A percentile compares a stretch with the other conserved stretches of the same genome.
phyloP scores from a whole-genome alignment of 768 basidiomycete genomes.

The Trametes cingulata region DNA sequence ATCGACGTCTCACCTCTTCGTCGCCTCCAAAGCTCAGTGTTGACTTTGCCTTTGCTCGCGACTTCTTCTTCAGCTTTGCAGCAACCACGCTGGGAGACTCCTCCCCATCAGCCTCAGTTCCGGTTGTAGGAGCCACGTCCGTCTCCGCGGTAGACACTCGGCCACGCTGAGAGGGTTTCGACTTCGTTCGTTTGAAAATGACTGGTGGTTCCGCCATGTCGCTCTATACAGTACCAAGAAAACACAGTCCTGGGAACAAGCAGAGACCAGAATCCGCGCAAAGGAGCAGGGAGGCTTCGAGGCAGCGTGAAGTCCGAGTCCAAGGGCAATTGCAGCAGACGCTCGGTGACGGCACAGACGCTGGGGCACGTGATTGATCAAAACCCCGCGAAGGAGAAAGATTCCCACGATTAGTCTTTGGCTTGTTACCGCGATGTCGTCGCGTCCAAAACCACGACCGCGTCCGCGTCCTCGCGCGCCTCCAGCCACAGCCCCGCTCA shows the following conservation, averaged over 20 bases:
- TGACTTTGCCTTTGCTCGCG: constrained; percentile 61
- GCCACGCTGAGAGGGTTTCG: constrained; percentile 41
- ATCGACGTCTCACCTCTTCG: constrained; percentile 51
- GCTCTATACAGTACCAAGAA: background rate
- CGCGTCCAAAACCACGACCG: constrained; percentile 36
- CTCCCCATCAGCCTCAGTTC: constrained; percentile 34
- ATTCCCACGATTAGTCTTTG: constrained; percentile 29
- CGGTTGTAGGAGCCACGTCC: constrained; percentile 14
- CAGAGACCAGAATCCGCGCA: too few relatives aligned
- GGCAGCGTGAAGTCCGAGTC: background rate
- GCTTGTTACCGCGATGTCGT: constrained; percentile 33
- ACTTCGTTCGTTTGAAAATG: constrained; percentile 45
- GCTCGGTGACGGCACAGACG: constrained; percentile 1
- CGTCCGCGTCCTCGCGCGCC: constrained; percentile 45
- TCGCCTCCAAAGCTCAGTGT: constrained; percentile 77
- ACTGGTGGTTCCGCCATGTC: constrained; percentile 36
- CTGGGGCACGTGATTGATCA: constrained; percentile 13
- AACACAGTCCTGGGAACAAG: too few relatives aligned
- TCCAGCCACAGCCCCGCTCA: constrained; percentile 6
- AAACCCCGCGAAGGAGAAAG: constrained; percentile 20
- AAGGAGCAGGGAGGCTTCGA: too few relatives aligned
- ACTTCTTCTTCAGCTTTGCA: constrained; percentile 69
- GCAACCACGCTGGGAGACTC: constrained; percentile 64
- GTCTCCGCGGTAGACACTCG: constrained; percentile 37
- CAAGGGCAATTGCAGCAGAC: background rate